Base-by-base conservation (phyloP, 2,329 filamentous ascomycete genomes). In the Penicillium corylophilum region DNA sequence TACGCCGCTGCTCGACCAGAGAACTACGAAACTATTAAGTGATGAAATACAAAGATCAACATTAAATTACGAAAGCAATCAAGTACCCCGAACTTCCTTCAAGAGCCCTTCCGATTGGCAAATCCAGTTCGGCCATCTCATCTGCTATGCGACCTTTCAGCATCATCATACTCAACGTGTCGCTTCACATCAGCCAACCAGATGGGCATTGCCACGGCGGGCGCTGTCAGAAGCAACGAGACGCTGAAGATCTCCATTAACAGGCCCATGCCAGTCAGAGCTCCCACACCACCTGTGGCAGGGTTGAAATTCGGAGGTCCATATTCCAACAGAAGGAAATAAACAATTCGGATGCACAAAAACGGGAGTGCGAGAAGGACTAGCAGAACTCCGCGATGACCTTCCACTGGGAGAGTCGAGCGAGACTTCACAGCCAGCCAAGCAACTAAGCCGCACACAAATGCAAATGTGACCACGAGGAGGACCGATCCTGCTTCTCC, bases 191-290 rank as follows among this genome's bases (percentile, higher is more conserved):
- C 33, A n/a, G 23, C 18, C 1, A 45, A 23, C 47, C 48, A 50
- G 36, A 65, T 40, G 1, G 64, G 64, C 46, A 65, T 62, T 3
- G 58, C 53, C 22, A 65, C 50, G 2, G 50, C 54, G 3, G 62
- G 62, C 35, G 63, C 58, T 4, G 42, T 5, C 18, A 66, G 35
- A 13, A 67, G 43, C 16, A 65, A 45, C 8, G 44, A 20, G 4
- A 61, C 53, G 36, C 59, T 44, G 16, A 64, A 44, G 12, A 62
- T 50, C 44, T 67, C 65, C 64, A 66, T 65, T 45, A 64, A 38
- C 28, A 67, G 38, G 3, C 58, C 55, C 59, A 65, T 65, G 4
- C 57, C 59, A 46, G 56, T 54, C 51, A 61, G 51, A 13, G 59
- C 38, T 8, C 55, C 48, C 2, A 50, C 44, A 43, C 60, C 45